Conservation (phyloP, 2,329 filamentous ascomycete species). For the Scytalidium sp. region DNA sequence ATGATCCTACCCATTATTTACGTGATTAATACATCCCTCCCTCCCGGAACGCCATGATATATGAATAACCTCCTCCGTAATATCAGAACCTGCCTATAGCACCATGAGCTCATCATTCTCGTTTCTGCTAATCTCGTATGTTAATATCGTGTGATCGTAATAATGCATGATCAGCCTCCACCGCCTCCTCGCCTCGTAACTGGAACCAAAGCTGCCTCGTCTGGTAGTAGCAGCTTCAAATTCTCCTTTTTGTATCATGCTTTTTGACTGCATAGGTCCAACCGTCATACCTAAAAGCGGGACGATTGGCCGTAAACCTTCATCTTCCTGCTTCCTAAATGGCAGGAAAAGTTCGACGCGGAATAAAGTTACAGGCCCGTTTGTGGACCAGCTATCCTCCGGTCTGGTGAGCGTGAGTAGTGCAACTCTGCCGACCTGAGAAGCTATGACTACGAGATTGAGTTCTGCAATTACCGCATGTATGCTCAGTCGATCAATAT, state of each 20-base stretch:
- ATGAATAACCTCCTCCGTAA: not conserved
- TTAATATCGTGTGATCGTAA: conserved; percentile 65
- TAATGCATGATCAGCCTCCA: conserved; percentile 73
- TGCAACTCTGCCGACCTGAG: conserved; percentile 62
- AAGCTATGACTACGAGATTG: conserved; percentile 64
- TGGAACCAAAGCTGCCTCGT: conserved; percentile 14
- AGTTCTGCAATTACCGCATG: conserved; percentile 64
- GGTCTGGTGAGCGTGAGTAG: conserved; percentile 56
- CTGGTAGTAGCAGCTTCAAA: not conserved
- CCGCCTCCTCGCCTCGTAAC: conserved; percentile 35
- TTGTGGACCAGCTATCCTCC: conserved; percentile 19
- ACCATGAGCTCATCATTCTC: conserved; percentile 24
- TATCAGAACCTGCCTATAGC: conserved; percentile 13
- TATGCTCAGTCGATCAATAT: conserved; percentile 57
- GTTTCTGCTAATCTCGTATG: conserved; percentile 60
- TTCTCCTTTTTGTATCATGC: conserved; percentile 1
- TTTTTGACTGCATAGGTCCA: conserved; percentile 35
- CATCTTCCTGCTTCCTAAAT: conserved; percentile 21
- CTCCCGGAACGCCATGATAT: not conserved
- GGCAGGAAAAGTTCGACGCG: conserved; percentile 53
- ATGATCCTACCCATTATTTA: too few species aligned
- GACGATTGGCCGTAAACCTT: conserved; percentile 35
- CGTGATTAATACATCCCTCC: too few species aligned
- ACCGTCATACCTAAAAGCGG: conserved; percentile 66
- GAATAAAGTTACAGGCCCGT: conserved; percentile 30